Base-by-base conservation (phyloP, 257 asterid genomes). In the Fraxinus excelsior region DNA sequence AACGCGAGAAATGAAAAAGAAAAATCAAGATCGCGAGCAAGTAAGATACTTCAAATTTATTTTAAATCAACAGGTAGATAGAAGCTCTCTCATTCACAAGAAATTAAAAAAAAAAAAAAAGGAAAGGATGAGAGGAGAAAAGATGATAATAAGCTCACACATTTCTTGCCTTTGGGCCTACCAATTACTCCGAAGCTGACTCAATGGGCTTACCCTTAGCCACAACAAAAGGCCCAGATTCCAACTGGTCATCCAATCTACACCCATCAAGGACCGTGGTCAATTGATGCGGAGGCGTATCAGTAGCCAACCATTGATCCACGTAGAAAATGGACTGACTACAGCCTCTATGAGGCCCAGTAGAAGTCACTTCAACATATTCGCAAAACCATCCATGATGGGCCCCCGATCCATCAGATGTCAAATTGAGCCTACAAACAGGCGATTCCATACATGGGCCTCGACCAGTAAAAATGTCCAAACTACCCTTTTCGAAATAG, bases 401-500 rank as follows among this genome's bases (percentile, higher is more conserved):
- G 32, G 40, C 37, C 14, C 89, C 91, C 1, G 80, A 73, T n/a
- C 89, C 88, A 64, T 85, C 83, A 29, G 89, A 83, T 26, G 85
- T 82, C 40, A 87, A 77, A 71, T 89, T 87, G 5, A 90, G 84
- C 83, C 78, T 78, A 84, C 95, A 91, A 58, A 87, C 76, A 49
- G 93, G 93, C 1, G 85, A 18, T 0, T 74, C 73, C 0, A 87
- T 46, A 67, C 97, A 90, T 1, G 78, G 85, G 80, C 85, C 92
- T 58, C 82, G 85, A 5, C 91, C 96, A 53, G 85, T 82, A 64
- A 90, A 90, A 3, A 88, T 81, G 19, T 91, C 97, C 10, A 81
- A 16, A 31, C 77, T 89, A 2, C 81, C 91, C 71, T 89, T 80
- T 74, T 91, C 95, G 9, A 68, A 91, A 82, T 90, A 91, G 76